Conservation (phyloP, 2,329 filamentous ascomycete species). For the Claviceps maximensis region DNA sequence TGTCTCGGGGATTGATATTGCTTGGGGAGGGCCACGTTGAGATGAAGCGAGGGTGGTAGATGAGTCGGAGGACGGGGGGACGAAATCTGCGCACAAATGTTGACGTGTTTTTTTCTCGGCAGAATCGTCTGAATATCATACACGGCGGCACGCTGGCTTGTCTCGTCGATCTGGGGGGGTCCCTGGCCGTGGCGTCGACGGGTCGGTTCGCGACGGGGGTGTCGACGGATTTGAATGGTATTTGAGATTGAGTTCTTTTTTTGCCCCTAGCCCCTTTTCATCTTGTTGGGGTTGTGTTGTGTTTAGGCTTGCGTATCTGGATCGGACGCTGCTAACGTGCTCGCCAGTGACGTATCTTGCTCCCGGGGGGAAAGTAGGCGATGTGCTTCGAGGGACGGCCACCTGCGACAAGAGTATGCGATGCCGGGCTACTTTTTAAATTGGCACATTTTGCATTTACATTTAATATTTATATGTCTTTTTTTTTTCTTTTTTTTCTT, state of each 20-base stretch:
- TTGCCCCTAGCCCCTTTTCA: too few species aligned
- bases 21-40: too few species aligned
- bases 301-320: background rate
- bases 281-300: too few species aligned
- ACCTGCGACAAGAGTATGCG: slow-evolving; percentile 46
- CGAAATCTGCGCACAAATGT: background rate
- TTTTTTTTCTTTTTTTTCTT: background rate
- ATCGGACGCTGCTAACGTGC: background rate
- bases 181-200: slow-evolving; percentile 50
- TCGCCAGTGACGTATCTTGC: slow-evolving; percentile 50
- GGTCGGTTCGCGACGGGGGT: slow-evolving; percentile 51
- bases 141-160: slow-evolving; percentile 71
- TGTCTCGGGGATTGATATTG: background rate
- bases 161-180: slow-evolving; percentile 55
- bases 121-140: slow-evolving; percentile 66
- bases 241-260: background rate
- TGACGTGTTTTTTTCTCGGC: too few species aligned
- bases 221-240: slow-evolving; percentile 52
- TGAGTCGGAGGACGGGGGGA: background rate
- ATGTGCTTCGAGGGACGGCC: slow-evolving; percentile 42
- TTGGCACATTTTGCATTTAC: background rate
- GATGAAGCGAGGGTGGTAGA: background rate
- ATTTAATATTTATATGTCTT: background rate
- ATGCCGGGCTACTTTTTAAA: too few species aligned
- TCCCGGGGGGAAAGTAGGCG: slow-evolving; percentile 42